Conservation (phyloP, 2,329 filamentous ascomycete species). For the Sporothrix pallida region DNA sequence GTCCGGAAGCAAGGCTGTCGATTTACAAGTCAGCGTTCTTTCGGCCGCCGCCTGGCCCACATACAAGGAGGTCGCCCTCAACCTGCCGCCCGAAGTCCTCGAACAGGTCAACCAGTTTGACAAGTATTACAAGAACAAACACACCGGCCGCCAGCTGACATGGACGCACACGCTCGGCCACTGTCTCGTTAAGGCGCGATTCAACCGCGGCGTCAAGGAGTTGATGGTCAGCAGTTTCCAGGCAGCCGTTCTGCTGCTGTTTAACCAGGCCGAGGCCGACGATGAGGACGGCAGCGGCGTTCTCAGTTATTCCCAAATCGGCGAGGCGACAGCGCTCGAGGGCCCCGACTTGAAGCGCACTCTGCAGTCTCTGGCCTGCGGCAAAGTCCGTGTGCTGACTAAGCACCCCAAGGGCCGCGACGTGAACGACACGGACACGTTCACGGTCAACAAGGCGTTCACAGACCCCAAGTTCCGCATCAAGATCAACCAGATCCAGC, state of each 20-base stretch:
- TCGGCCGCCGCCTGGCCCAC: constrained; percentile 91
- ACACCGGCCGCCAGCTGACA: constrained; percentile 81
- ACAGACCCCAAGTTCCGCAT: constrained; percentile 82
- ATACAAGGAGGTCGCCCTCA: constrained; percentile 70
- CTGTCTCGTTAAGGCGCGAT: constrained; percentile 81
- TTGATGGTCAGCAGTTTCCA: constrained; percentile 91
- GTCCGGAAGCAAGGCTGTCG: constrained; percentile 52
- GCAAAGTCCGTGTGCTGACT: constrained; percentile 78
- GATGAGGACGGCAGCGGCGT: constrained; percentile 55
- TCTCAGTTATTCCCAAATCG: constrained; percentile 77
- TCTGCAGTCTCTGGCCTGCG: constrained; percentile 92
- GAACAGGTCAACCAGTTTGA: constrained; percentile 83
- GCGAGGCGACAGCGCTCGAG: constrained; percentile 73
- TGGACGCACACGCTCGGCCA: constrained; percentile 97
- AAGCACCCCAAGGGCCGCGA: constrained; percentile 89
- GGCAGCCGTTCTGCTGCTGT: constrained; percentile 85
- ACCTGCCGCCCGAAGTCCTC: constrained; percentile 76
- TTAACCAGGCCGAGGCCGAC: constrained; percentile 66
- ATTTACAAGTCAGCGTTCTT: constrained; percentile 87
- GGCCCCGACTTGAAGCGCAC: constrained; percentile 85
- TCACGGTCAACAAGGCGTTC: constrained; percentile 80
- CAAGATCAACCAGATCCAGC: constrained; percentile 98
- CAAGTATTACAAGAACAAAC: constrained; percentile 83
- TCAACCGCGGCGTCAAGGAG: constrained; percentile 82
- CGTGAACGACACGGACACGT: constrained; percentile 77